Base-by-base conservation (phyloP, 805 yeast species). In the Monosporozyma aquatica region DNA sequence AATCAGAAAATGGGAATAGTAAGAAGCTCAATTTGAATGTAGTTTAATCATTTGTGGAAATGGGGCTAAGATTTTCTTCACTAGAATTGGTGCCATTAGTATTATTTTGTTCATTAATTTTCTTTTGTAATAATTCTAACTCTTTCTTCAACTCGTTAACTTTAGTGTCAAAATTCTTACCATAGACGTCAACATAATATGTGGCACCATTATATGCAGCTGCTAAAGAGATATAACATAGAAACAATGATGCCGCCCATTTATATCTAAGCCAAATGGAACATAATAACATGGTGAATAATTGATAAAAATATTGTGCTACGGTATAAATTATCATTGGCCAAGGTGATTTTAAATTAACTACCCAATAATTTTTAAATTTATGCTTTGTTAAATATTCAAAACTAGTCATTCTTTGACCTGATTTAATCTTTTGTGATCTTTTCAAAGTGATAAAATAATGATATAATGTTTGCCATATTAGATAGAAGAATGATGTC, bases 131-230 rank as follows among this genome's bases (percentile, higher is more conserved):
- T 25, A 72, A 75, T 17, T 72, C 71, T n/a, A 90, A 74, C 56
- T 89, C 96, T 13, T 61, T 59, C 60, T 78, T 82, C 54, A 90
- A 67, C 52, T 76, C 75, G 21, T 68, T 64, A 20, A 90, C 87
- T 59, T 92, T 96, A 54, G 82, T 85, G 55, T 87, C 95, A 55
- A 87, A 80, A 49, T 89, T 75, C 58, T 80, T 82, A 17, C 97
- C 97, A 64, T 87, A 92, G 40, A 82, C 81, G 54, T 90, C 97
- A 43, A 92, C 72, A 60, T 90, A 90, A 59, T 86, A 90, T 0
- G 95, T 86, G 2, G 97, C 98, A 23, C 98, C 98, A 51, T 92
- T 89, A 59, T 82, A 87, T 33, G 87, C 71, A 1, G 97, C 94
- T 59, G 76, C 72, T 37, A 79, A 60, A 52, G 89, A 87, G n/a